Evolutionary conservation across 148 eudicot species (phyloP).

Genomic region (Fagopyrum homotropicum): DNA sequence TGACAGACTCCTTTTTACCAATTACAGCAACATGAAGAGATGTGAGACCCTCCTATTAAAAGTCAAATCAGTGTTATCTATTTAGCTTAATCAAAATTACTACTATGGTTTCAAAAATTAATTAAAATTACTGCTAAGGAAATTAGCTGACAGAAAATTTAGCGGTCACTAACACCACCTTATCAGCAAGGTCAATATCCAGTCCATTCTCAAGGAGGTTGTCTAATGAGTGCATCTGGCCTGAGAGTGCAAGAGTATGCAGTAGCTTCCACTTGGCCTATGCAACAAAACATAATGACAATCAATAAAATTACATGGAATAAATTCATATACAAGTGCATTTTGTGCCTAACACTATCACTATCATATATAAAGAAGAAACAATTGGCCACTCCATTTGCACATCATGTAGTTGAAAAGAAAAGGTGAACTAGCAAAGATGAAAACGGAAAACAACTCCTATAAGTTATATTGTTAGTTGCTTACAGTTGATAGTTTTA

Average conservation of each 20-base stretch:
- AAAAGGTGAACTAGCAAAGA: not conserved
- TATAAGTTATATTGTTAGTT: slow-evolving; percentile 1
- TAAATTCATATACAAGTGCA: slow-evolving; percentile 2
- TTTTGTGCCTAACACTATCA: not conserved
- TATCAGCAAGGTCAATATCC: slow-evolving; percentile 53
- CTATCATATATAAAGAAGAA: not conserved
- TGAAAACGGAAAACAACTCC: not conserved
- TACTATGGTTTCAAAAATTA: not conserved
- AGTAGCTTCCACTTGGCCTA: slow-evolving; percentile 85
- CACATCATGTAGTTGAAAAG: not conserved
- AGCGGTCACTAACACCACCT: slow-evolving; percentile 33
- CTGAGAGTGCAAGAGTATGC: slow-evolving; percentile 78
- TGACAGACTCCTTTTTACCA: slow-evolving; percentile 86
- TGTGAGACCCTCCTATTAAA: slow-evolving; percentile 66
- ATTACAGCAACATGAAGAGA: slow-evolving; percentile 80
- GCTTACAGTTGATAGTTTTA: slow-evolving; percentile 76
- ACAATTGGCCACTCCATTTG: not conserved
- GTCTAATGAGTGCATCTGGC: slow-evolving; percentile 79
- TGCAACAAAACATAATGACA: not conserved
- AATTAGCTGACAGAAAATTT: not conserved
- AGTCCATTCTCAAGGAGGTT: slow-evolving; percentile 55
- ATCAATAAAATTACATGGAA: not conserved
- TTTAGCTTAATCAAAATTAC: slow-evolving; percentile 10
- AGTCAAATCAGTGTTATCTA: slow-evolving; percentile 10
- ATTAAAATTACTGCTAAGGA: not conserved